phyloP scores from a whole-genome alignment of 2,329 filamentous ascomycete genomes.

The Thielaviopsis ethacetica region DNA sequence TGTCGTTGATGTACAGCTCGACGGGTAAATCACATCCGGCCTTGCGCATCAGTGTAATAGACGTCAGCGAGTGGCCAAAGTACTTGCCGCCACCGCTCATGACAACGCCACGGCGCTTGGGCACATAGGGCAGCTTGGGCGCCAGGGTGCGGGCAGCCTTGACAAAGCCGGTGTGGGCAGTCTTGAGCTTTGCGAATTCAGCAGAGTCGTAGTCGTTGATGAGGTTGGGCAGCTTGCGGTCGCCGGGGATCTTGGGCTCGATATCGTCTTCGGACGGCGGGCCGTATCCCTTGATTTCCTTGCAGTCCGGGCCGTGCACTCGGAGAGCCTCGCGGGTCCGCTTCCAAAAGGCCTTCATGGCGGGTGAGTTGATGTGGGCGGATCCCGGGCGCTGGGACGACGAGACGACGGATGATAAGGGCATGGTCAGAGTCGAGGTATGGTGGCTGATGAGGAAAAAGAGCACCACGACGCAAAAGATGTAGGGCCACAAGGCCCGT shows the following conservation, averaged over 20 bases:
- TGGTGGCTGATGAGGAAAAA: constrained; percentile 6
- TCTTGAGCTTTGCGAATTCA: constrained; percentile 5
- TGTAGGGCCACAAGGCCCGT: constrained; percentile 6
- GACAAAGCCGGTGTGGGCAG: constrained; percentile 1
- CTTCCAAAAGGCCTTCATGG: constrained; percentile 5
- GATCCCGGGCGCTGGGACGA: not conserved
- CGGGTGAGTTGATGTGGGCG: constrained; percentile 4
- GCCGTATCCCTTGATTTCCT: constrained; percentile 2
- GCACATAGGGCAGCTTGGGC: constrained; percentile 19
- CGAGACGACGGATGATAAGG: not conserved
- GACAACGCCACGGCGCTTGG: constrained; percentile 28
- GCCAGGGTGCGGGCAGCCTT: constrained; percentile 13
- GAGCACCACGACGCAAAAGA: not conserved
- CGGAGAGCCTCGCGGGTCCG: not conserved
- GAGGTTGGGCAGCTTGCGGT: constrained; percentile 1
- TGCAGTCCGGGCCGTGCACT: not conserved
- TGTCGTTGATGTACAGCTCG: constrained; percentile 21
- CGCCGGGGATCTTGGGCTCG: constrained; percentile 3
- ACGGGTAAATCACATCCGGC: constrained; percentile 33
- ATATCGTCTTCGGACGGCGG: constrained; percentile 6
- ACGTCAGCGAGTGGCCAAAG: constrained; percentile 32
- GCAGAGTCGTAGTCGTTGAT: constrained; percentile 1
- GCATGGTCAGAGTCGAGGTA: constrained; percentile 1
- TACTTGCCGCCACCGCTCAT: constrained; percentile 31
- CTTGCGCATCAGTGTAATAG: constrained; percentile 34